These are phyloP conservation scores for Fusarium luffae DNA, from an alignment of 2,329 filamentous ascomycete species.

Conservation along the genomic window DNA sequence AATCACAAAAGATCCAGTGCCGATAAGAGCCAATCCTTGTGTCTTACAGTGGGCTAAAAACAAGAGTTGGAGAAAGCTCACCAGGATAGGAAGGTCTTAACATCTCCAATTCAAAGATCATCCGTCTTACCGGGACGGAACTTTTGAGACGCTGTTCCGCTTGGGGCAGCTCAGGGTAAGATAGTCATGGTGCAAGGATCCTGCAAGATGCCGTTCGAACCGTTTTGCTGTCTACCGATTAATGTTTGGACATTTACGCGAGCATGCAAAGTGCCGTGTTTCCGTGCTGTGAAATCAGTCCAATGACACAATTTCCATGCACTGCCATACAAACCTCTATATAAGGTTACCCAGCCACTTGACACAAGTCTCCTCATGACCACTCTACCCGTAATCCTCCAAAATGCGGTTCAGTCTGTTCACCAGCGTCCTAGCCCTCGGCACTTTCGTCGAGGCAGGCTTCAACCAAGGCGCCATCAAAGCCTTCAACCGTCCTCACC, in stretches of 20 bases:
- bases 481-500: slow-evolving; percentile 32
- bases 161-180: background rate
- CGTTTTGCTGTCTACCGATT: background rate
- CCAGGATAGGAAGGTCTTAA: background rate
- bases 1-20: background rate
- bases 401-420: slow-evolving; percentile 41
- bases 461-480: slow-evolving; percentile 41
- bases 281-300: background rate
- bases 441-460: slow-evolving; percentile 38
- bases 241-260: background rate
- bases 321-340: background rate
- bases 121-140: background rate
- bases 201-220: slow-evolving; percentile 6
- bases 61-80: background rate
- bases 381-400: background rate
- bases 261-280: background rate
- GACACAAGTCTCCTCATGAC: background rate
- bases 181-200: background rate
- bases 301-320: background rate
- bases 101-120: background rate
- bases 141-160: slow-evolving; percentile 7
- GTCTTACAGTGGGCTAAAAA: background rate
- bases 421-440: slow-evolving; percentile 34
- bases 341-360: background rate
- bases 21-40: background rate